These are phyloP conservation scores for Eucalyptus erythrocorys DNA, from an alignment of 345 rosid species.

Conservation along the genomic window DNA sequence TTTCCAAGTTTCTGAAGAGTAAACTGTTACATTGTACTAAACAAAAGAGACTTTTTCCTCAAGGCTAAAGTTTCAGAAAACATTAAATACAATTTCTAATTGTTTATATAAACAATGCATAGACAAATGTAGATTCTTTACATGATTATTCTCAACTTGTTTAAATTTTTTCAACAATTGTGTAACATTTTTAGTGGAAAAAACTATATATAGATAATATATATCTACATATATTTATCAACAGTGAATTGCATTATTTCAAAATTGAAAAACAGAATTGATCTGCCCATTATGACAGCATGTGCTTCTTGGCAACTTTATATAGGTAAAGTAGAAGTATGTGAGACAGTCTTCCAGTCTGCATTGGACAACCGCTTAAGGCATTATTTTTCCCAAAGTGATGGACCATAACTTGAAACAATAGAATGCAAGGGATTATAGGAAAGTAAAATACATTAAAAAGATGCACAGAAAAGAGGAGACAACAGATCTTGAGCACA, in stretches of 20 bases:
- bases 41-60: background rate
- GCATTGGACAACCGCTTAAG: background rate
- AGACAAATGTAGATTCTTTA: background rate
- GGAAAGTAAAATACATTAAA: background rate
- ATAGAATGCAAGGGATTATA: background rate
- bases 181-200: background rate
- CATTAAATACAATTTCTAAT: background rate
- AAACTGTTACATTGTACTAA: background rate
- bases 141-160: background rate
- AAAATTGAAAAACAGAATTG: background rate
- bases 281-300: background rate
- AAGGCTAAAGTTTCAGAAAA: background rate
- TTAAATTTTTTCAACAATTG: background rate
- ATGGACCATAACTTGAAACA: background rate
- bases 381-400: background rate
- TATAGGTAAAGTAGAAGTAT: background rate
- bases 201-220: background rate
- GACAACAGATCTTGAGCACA: background rate
- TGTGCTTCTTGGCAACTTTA: background rate
- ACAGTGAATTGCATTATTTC: background rate
- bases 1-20: background rate
- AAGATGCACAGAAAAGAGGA: background rate
- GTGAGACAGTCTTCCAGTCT: background rate
- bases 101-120: background rate
- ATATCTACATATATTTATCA: background rate